Percentiles rank a stretch among this genome's conserved stretches.
These are phyloP conservation scores for Escovopsis weberi DNA, from an alignment of 2,329 filamentous ascomycete genomes.

Conservation along the genomic window DNA sequence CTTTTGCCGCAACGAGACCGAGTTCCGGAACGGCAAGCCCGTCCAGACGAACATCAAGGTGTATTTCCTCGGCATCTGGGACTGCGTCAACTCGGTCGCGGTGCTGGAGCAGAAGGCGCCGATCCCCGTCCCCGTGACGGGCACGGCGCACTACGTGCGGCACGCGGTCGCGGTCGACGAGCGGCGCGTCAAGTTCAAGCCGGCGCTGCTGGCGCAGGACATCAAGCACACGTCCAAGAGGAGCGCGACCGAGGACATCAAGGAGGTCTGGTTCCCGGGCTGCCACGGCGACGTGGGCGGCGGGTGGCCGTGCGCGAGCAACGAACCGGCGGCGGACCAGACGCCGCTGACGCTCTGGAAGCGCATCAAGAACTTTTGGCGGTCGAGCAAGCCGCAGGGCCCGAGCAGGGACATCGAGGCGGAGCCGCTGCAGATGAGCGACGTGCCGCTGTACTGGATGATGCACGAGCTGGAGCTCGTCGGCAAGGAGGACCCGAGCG, in stretches of 20 bases:
- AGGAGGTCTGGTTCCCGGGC: conserved; percentile 41
- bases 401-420: conserved; percentile 16
- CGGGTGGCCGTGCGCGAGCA: conserved; percentile 28
- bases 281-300: conserved; percentile 40
- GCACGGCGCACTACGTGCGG: conserved; percentile 31
- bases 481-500: conserved; percentile 14
- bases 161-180: conserved; percentile 41
- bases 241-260: conserved; percentile 23
- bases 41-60: conserved; percentile 27
- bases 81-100: conserved; percentile 37
- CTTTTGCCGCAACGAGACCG: conserved; percentile 27
- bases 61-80: conserved; percentile 41
- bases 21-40: conserved; percentile 1
- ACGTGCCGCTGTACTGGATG: conserved; percentile 39
- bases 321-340: conserved; percentile 11
- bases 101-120: conserved; percentile 23
- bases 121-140: conserved; percentile 22
- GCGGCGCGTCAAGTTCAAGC: conserved; percentile 39
- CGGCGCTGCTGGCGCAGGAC: conserved; percentile 31
- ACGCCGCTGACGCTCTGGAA: conserved; percentile 18
- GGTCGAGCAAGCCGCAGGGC: conserved; percentile 17
- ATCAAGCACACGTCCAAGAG: conserved; percentile 11
- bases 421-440: conserved; percentile 30
- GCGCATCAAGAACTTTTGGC: conserved; percentile 21
- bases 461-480: conserved; percentile 31